Evolutionary conservation across 371 early-diverging fungal species (phyloP), one percentile per base, ranked within the genome.

Genomic region (Mucor velutinosus): DNA sequence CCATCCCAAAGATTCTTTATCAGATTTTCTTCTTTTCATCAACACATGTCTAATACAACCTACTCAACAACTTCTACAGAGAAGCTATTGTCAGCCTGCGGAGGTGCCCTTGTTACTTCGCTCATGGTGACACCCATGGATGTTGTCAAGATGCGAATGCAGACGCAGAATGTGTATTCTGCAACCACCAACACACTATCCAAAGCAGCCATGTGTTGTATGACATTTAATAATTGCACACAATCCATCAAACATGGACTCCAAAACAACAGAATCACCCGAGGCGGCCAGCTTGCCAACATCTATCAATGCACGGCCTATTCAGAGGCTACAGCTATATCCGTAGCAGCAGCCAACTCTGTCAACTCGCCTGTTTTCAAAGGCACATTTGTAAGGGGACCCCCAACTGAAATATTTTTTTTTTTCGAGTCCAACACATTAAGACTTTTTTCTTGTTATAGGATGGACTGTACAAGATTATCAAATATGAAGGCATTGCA

Each of bases 131-230:
- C 97, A 6, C 97, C 97, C 10, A 89, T 97, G 73, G 97, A 97
- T 75, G 95, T 97, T 15, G 90, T 97, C 43, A 97, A 97, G 74
- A 94, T 94, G 43, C 83, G 97, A 43, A 85, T 96, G 79, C 97
- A 97, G 72, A 87, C 93, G 4, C 92, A 90, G 58, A 66, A 70
- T 57, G 39, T 43, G 3, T 55, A 25, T 70, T 53, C 30, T 43
- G 60, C 60, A 25, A 17, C 53, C 21, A 10, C 56, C 11, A 47
- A 21, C 17, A 23, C 62, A 51, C 15, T 37, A 7, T 55, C 49
- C 39, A 66, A 66, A 39, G n/a, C 49, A 53, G n/a, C 49, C 6
- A 37, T 21, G 29, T 70, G 71, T 27, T 70, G 71, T 27, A 62
- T 58, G 21, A 53, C 69, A 30, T 66, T 65, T 19, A 65, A 58